These are phyloP conservation scores for Rusavskia elegans DNA, from an alignment of 495 filamentous ascomycete species.

Conservation along the genomic window DNA sequence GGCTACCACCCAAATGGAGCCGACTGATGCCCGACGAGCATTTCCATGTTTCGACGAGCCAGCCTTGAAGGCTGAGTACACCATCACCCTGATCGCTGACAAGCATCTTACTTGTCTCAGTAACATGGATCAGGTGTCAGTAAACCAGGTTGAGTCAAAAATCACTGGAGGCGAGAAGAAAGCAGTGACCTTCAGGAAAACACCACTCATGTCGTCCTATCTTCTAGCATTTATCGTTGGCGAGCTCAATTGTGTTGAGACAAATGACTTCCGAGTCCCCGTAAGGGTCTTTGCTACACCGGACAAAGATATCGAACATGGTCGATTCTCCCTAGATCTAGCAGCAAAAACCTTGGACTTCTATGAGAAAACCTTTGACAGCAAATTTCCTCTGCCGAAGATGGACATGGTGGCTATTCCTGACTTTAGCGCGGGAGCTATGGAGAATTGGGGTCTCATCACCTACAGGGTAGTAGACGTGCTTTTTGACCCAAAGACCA, in stretches of 20 bases:
- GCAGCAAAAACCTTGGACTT: conserved; percentile 39
- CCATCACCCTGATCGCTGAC: conserved; percentile 46
- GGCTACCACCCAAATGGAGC: conserved; percentile 52
- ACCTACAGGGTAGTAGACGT: conserved; percentile 90
- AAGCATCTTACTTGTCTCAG: conserved; percentile 47
- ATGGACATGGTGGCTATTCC: conserved; percentile 99
- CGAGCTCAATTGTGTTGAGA: conserved; percentile 49
- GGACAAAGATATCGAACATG: conserved; percentile 49
- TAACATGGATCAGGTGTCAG: conserved; percentile 50
- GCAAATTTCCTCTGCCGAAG: conserved; percentile 47
- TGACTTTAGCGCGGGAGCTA: conserved; percentile 84
- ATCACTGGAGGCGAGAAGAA: conserved; percentile 37
- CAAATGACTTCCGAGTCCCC: conserved; percentile 47
- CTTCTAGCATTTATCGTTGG: conserved; percentile 54
- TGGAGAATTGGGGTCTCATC: conserved; percentile 98
- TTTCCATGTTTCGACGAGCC: conserved; percentile 63
- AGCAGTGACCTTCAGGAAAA: conserved; percentile 50
- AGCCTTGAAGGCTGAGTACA: conserved; percentile 51
- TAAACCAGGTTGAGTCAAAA: conserved; percentile 35
- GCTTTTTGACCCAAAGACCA: conserved; percentile 80
- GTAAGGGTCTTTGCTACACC: conserved; percentile 48
- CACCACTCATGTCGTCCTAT: conserved; percentile 54
- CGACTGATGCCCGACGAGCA: conserved; percentile 46
- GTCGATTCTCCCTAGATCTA: conserved; percentile 47
- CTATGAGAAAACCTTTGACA: conserved; percentile 40